Evolutionary conservation across 805 yeast genomes (phyloP).

Genomic region (Candida corydali): DNA sequence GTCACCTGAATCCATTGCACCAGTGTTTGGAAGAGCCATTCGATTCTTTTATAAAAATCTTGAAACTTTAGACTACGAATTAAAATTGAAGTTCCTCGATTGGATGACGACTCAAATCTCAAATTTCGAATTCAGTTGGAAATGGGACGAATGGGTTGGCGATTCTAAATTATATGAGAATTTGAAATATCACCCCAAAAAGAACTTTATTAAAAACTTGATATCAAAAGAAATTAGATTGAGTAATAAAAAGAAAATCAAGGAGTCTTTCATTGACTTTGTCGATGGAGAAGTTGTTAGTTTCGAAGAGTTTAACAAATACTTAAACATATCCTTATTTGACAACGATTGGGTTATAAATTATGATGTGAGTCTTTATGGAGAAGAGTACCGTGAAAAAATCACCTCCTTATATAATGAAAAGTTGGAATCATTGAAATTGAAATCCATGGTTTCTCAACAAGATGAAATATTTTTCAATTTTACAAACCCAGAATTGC

Average conservation of each 20-base stretch:
- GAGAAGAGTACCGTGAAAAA: constrained; percentile 22
- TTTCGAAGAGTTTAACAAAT: constrained; percentile 36
- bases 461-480: constrained; percentile 37
- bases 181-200: constrained; percentile 64
- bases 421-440: constrained; percentile 15
- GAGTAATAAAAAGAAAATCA: constrained; percentile 69
- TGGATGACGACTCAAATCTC: constrained; percentile 94
- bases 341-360: constrained; percentile 22
- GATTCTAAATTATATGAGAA: constrained; percentile 46
- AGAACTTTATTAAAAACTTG: constrained; percentile 69
- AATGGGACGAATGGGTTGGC: constrained; percentile 90
- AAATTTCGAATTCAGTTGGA: constrained; percentile 94
- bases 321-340: constrained; percentile 33
- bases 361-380: constrained; percentile 34
- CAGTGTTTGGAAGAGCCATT: constrained; percentile 89
- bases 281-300: constrained; percentile 28
- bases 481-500: constrained; percentile 32
- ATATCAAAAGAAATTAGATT: constrained; percentile 81
- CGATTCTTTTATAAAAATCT: constrained; percentile 72
- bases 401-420: constrained; percentile 24
- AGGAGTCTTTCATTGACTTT: constrained; percentile 52
- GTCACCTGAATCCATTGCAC: constrained; percentile 75
- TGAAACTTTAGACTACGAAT: constrained; percentile 68
- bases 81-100: constrained; percentile 67
- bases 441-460: constrained; percentile 19